These are phyloP conservation scores for Blastocystis sp. DNA, from an alignment of 352 stramenopile genomes.

Conservation along the genomic window DNA sequence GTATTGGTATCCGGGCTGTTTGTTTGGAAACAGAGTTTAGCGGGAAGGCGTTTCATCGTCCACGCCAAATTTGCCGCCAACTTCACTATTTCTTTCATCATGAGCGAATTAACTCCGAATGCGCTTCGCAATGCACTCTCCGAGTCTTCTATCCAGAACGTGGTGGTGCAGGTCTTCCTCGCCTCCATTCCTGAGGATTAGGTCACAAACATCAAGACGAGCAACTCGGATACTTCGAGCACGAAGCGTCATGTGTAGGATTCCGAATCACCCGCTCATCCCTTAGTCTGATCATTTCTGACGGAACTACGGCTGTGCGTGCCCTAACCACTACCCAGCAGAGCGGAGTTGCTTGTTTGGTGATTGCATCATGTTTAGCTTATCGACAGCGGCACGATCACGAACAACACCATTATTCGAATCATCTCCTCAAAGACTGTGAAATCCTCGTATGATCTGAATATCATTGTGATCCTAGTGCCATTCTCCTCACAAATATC, in stretches of 20 bases:
- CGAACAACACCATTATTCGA: conserved; percentile 36
- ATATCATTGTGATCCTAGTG: conserved; percentile 2
- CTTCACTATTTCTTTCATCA: conserved; percentile 23
- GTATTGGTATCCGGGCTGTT: neutral
- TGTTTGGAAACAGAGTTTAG: conserved; percentile 32
- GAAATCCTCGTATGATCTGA: neutral
- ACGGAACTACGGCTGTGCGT: conserved; percentile 27
- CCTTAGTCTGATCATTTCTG: conserved; percentile 35
- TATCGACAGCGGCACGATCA: conserved; percentile 44
- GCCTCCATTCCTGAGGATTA: neutral
- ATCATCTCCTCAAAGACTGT: conserved; percentile 20
- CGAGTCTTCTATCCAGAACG: neutral
- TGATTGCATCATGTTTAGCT: conserved; percentile 26
- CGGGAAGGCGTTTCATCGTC: neutral
- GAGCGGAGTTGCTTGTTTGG: neutral
- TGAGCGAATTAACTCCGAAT: conserved; percentile 39
- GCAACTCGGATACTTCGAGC: neutral
- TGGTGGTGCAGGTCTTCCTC: conserved; percentile 24
- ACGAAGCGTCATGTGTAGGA: conserved; percentile 47
- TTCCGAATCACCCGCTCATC: neutral
- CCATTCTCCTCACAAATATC: conserved; percentile 36
- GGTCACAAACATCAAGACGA: conserved; percentile 1
- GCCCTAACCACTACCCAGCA: conserved; percentile 18
- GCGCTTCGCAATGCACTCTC: neutral
- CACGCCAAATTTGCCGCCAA: conserved; percentile 12